Evolutionary conservation across 2,329 filamentous ascomycete genomes (phyloP).

Genomic region (Paraphaeosphaeria sporulosa): DNA sequence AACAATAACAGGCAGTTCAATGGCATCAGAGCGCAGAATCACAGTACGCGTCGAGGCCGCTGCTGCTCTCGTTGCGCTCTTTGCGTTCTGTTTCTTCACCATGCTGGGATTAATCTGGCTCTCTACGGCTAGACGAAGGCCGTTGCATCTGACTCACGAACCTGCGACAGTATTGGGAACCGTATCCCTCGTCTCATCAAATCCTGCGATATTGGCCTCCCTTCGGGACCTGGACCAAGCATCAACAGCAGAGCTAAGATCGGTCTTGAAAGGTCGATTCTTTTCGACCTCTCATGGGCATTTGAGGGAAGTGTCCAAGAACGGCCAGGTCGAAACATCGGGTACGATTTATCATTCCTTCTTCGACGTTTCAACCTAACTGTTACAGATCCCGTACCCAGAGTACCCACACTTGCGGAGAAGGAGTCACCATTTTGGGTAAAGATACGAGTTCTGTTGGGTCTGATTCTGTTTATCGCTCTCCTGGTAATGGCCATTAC

Average conservation of each 20-base stretch:
- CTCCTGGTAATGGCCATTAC: slow-evolving; percentile 15
- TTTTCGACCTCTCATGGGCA: slow-evolving; percentile 9
- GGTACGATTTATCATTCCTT: slow-evolving; percentile 1
- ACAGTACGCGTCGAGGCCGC: slow-evolving; percentile 24
- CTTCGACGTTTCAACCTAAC: not conserved
- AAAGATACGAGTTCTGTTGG: slow-evolving; percentile 10
- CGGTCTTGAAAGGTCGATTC: slow-evolving; percentile 3
- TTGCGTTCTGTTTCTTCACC: slow-evolving; percentile 18
- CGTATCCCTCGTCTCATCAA: slow-evolving; percentile 13
- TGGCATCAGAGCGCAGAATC: slow-evolving; percentile 19
- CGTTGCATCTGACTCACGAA: slow-evolving; percentile 19
- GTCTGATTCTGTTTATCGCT: slow-evolving; percentile 10
- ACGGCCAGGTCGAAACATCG: not conserved
- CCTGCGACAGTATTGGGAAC: slow-evolving; percentile 19
- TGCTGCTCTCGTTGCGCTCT: slow-evolving; percentile 20
- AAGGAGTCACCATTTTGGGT: slow-evolving; percentile 15
- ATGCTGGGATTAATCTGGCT: slow-evolving; percentile 14
- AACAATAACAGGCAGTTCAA: slow-evolving; percentile 9
- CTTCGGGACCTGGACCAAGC: slow-evolving; percentile 11
- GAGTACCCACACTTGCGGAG: slow-evolving; percentile 1
- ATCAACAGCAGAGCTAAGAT: slow-evolving; percentile 8
- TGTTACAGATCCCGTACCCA: not conserved
- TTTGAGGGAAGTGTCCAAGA: slow-evolving; percentile 2
- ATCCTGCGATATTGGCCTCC: slow-evolving; percentile 10
- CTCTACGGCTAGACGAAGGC: slow-evolving; percentile 14